Evolutionary conservation across 805 yeast species (phyloP), one percentile per base, ranked within the genome.

Genomic region (Blastobotrys chiropterorum): DNA sequence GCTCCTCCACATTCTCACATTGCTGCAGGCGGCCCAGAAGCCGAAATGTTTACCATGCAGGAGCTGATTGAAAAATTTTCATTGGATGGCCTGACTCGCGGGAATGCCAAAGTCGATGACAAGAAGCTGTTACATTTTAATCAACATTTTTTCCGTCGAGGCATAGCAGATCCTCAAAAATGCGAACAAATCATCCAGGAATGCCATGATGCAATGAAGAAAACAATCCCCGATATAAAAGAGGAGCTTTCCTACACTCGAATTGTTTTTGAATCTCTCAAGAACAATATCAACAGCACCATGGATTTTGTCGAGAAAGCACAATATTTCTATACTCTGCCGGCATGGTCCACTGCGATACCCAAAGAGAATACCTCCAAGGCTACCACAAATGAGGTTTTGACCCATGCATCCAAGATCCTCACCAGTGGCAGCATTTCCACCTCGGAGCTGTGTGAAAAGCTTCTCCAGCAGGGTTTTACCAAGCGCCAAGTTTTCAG

Each of bases 51-150:
- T 54, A 44, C 54, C 11, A 50, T 65, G 48, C 40, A 72, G 1
- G 80, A 85, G 34, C 67, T 90, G 50, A 78, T 74, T 11, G 55
- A 72, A 22, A 54, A 66, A 20, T 94, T 94, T 64, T 73, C 81
- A 14, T 64, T 90, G 39, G 82, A 82, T 52, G 82, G 86, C 20
- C 74, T 94, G 59, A 92, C 98, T 11, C 89, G 81, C 61, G 98
- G 99, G 1, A 90, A 90, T 68, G 95, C 96, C 14, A 92, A 90
- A 64, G 97, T 94, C 5, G 90, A 86, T 57, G 82, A 81, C 53
- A 75, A 77, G 50, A 92, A 94, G 66, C 74, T 94, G 50, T 72
- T 74, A 58, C 86, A 71, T 64, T 86, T 94, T 70, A 90, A 94
- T 67, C 87, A 86, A 61, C 77, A 75, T 53, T 88, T 86, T 63